Evolutionary conservation across 2,329 filamentous ascomycete species (phyloP), one percentile per base, ranked within the genome.

Genomic region (Xylaria polymorpha): DNA sequence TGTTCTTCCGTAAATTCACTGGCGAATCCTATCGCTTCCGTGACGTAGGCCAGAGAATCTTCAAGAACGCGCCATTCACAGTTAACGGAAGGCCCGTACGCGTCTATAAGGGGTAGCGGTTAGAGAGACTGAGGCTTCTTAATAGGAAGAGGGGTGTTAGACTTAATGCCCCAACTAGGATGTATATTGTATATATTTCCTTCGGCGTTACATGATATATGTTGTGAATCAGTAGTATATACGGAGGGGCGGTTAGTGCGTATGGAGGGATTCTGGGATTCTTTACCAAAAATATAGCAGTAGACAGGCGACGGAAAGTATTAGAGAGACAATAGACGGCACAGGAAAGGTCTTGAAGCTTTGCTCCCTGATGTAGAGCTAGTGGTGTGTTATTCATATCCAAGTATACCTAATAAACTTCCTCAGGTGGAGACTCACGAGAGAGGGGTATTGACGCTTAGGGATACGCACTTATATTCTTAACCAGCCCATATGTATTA

Each of bases 1-100:
- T 69, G 51, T 46, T 43, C 7, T 71, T 72, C 63, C 71, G 71
- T 22, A 61, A 37, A 7, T 69, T 63, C 57, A 59, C 68, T 2
- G 3, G 1, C 1, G 4, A 43, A 20, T 1, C 2, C 4, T 9
- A 14, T 2, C 58, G 69, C n/a, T 71, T 69, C 32, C 66, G 15
- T 20, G 56, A 64, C 5, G 48, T 51, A 15, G 35, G 66, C 29
- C 22, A 22, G 39, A 68, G 66, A 59, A 0, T 9, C 0, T 7
- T 44, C 0, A 61, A 32, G 29, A 71, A 71, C 53, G 43, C 66
- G 18, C 65, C 68, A 12, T 37, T 37, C 7, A 37, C 35, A n/a
- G n/a, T n/a, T n/a, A n/a, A n/a, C n/a, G n/a, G n/a, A n/a, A n/a
- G n/a, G n/a, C n/a, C n/a, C n/a, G n/a, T n/a, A n/a, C n/a, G 35